Evolutionary conservation across 129 eudicot genomes (phyloP), one percentile per base, ranked within the genome.

Genomic region (Mikania micrantha): DNA sequence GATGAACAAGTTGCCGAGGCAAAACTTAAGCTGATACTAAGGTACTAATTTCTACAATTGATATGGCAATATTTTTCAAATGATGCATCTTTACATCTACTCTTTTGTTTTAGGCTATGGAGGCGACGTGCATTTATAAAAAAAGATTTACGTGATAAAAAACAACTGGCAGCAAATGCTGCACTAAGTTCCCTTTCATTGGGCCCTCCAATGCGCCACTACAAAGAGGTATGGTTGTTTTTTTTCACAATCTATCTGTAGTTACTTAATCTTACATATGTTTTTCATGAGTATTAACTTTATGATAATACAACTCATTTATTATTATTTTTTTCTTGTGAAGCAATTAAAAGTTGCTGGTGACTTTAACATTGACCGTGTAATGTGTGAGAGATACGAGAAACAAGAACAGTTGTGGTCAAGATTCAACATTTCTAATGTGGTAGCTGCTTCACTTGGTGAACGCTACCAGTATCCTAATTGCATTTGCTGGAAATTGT

Each of bases 401-500:
- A 85, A 77, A 53, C 91, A 75, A 69, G 85, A 83, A 77, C 67
- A 64, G 38, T 81, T 86, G 49, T 81, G 87, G 95, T 81, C 95
- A 24, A 84, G 80, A 75, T 79, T 90, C 60, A 84, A 89, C 64
- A 90, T 88, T 42, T 89, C 97, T 41, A 85, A 87, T 1, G 84
- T 89, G 60, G 84, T 86, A 41, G 90, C 90, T 25, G 70, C 81
- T 49, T 77, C 62, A 45, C 99, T 94, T 24, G 45, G 66, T 69
- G 81, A 68, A 62, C 89, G 77, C 61, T 76, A 85, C 72, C 76
- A 79, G 29, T 60, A 74, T 76, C 77, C 97, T 42, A 86, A 67
- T 54, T 84, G 88, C 77, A 73, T 89, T 70, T 86, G 95, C 83
- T 94, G 99, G 99, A 94, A 94, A 81, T 57, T 89, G 16, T 57